A percentile compares a stretch with the other conserved stretches of the same genome.
Evolutionary conservation across 73 alveolate species (phyloP).

Genomic region (Paraurostyla sp.): DNA sequence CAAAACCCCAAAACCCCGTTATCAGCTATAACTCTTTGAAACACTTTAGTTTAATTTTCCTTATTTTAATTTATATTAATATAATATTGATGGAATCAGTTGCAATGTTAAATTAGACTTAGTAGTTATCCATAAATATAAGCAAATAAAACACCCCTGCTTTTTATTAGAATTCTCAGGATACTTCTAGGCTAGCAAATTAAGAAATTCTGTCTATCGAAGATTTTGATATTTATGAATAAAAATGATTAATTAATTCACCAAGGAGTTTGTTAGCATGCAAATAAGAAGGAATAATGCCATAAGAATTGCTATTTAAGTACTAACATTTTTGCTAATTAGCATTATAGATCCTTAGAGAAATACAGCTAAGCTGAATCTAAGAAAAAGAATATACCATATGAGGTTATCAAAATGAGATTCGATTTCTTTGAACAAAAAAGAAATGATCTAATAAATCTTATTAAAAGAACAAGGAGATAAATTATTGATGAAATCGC

Average conservation of each 20-base stretch:
- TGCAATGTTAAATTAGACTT: no score
- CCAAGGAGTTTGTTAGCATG: constrained; percentile 56
- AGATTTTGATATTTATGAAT: background rate
- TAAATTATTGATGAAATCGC: background rate
- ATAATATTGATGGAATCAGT: no score
- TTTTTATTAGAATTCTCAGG: no score
- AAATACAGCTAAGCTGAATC: background rate
- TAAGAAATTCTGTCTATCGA: no score
- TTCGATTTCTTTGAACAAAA: constrained; percentile 42
- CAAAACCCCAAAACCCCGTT: no score
- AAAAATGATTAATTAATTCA: background rate
- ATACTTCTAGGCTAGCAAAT: no score
- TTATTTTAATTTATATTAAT: no score
- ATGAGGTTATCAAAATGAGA: constrained; percentile 22
- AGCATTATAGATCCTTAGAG: background rate
- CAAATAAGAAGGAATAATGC: constrained; percentile 48
- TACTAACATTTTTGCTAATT: background rate
- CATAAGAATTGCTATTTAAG: constrained; percentile 43
- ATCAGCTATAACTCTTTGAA: no score
- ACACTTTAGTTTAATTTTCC: no score
- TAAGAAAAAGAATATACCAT: background rate
- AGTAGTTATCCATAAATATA: no score
- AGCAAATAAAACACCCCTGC: no score
- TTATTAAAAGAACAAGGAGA: constrained; percentile 2
- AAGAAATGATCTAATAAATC: background rate